Evolutionary conservation across 176 grass and related monocot genomes (phyloP), one percentile per base, ranked within the genome.

Genomic region (Hyparrhenia diplandra): DNA sequence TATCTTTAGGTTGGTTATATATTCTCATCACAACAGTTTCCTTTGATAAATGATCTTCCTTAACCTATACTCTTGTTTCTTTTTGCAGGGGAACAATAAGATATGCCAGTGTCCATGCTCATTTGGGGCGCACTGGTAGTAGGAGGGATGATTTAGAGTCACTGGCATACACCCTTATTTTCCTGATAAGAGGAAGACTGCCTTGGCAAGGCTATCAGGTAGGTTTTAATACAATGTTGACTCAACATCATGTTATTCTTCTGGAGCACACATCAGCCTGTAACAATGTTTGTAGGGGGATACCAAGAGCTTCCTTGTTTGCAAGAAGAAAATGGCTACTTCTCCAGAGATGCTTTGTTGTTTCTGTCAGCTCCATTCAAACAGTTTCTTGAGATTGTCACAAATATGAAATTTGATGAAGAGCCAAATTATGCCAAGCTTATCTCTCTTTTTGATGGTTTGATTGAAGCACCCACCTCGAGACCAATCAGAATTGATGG

Each of bases 131-230:
- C 62, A 99, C 96, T 10, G 84, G 88, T 76, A 95, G 96, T 88
- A 89, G 90, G 85, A 99, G 96, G 59, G 96, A 95, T 67, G 92
- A 99, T 83, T 89, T 99, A 42, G 96, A 99, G 73, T 99, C 96
- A 75, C 78, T 99, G 58, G 96, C 88, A 9, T 99, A 99, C 69
- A 99, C 96, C 43, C 86, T 99, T 63, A 87, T 99, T 80, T 99
- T 99, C 79, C 87, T 99, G 18, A 85, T 89, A 46, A 93, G 88
- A 88, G 93, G 96, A 88, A 95, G 93, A 78, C 87, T 99, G 61
- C 96, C 96, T 69, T 95, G 92, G 96, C 92, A 99, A 88, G 96
- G 96, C 32, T 99, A 93, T 74, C 96, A 99, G 96, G 96, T 99
- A 88, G 36, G 27, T 68, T 72, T 78, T 67, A 75, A 71, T 76